Conservation (phyloP, 2,329 filamentous ascomycete genomes). For the Alternaria triticimaculans region DNA sequence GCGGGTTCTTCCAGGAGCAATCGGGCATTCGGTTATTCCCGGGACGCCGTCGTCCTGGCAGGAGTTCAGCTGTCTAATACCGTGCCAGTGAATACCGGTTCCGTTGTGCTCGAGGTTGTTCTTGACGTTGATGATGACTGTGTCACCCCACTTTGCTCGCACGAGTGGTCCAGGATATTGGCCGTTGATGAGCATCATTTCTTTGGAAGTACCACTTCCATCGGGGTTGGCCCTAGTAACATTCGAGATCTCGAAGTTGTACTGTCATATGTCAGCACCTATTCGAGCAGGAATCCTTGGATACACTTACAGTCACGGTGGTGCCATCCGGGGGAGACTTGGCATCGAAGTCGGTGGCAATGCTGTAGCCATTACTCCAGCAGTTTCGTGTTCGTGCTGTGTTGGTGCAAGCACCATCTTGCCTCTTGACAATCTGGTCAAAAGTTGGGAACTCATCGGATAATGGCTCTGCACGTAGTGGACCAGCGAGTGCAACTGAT, state of each 20-base stretch:
- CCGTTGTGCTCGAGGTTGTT: slow-evolving; percentile 53
- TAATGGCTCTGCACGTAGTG: slow-evolving; percentile 22
- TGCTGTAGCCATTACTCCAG: slow-evolving; percentile 53
- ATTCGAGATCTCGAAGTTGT: slow-evolving; percentile 52
- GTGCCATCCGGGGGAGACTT: slow-evolving; percentile 51
- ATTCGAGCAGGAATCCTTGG: too few relatives aligned
- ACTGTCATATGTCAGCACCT: slow-evolving; percentile 28
- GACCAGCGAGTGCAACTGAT: slow-evolving; percentile 37
- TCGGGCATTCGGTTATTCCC: slow-evolving; percentile 66
- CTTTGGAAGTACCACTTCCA: slow-evolving; percentile 44
- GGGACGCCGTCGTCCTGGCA: slow-evolving; percentile 64
- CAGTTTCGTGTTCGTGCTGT: slow-evolving; percentile 50
- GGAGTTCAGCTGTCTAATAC: slow-evolving; percentile 49
- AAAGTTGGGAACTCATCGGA: slow-evolving; percentile 13
- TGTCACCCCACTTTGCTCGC: slow-evolving; percentile 49
- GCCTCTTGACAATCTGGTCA: slow-evolving; percentile 33
- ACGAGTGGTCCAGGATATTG: slow-evolving; percentile 68
- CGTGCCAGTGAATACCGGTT: slow-evolving; percentile 61
- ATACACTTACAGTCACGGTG: slow-evolving; percentile 35
- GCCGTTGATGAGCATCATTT: slow-evolving; percentile 56
- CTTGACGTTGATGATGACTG: slow-evolving; percentile 49
- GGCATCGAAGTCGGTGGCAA: slow-evolving; percentile 55
- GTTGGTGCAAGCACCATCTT: slow-evolving; percentile 51
- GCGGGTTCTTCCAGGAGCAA: slow-evolving; percentile 63
- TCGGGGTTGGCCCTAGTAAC: slow-evolving; percentile 49